Evolutionary conservation across 345 rosid species (phyloP).

Genomic region (Salix suchowensis): DNA sequence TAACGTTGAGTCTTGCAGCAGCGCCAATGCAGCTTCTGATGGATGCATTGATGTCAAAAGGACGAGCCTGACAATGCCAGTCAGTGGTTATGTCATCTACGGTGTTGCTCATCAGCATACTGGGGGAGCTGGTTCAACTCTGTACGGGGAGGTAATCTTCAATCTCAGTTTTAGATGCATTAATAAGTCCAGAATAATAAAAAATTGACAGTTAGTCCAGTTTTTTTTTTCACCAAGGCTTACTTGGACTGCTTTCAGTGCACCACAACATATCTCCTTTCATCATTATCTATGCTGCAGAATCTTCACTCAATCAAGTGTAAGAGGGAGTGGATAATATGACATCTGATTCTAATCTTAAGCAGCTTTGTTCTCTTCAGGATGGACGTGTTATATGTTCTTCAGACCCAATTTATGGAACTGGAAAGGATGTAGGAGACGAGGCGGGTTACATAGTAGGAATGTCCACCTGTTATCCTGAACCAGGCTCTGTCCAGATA

Average conservation of each 20-base stretch:
- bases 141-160: constrained; percentile 57
- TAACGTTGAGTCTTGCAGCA: constrained; percentile 47
- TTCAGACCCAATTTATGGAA: constrained; percentile 60
- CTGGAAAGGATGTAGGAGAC: constrained; percentile 71
- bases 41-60: constrained; percentile 47
- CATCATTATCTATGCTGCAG: background rate
- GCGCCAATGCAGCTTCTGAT: constrained; percentile 10
- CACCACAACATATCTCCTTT: background rate
- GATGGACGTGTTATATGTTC: constrained; percentile 54
- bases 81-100: constrained; percentile 64
- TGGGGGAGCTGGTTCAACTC: constrained; percentile 63
- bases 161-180: background rate
- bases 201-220: background rate
- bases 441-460: constrained; percentile 90
- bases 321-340: background rate
- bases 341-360: background rate
- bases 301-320: background rate
- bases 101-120: constrained; percentile 85
- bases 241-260: background rate
- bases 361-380: constrained; percentile 30
- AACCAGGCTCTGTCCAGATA: constrained; percentile 58
- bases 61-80: constrained; percentile 50
- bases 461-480: constrained; percentile 83
- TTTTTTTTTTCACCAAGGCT: background rate
- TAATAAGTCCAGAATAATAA: background rate